Base-by-base conservation (phyloP, 306 rosid genomes). In the Potentilla sterilis region DNA sequence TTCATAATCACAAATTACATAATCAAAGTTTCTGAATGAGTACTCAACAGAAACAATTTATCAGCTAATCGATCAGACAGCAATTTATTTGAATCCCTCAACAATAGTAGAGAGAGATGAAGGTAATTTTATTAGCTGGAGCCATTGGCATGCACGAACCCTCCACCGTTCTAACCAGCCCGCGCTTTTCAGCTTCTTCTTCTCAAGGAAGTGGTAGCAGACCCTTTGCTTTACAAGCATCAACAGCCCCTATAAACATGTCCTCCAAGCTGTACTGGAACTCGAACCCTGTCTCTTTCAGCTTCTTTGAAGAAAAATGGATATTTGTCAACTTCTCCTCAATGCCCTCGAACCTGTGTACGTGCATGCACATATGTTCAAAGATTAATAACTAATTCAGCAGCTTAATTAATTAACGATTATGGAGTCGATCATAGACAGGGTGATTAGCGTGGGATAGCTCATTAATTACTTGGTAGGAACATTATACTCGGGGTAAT, bases 381-480 rank as follows among this genome's bases (percentile, higher is more conserved):
- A 42, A 63, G 35, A 9, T 12, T 18, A 46, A 68, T 12, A 21
- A 43, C 16, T 24, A 14, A 42, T 68, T 24, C 1, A 44, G 2
- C 12, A 21, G 3, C 24, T 24, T 48, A 48, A 59, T 1, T 28
- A 24, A 55, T 37, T 2, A 37, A 28, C 28, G 34, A 55, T 55
- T 18, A 51, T 16, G 6, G 2, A 52, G 24, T 52, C 10, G 22
- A 24, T n/a, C 4, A 28, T 13, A 37, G 1, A 12, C 54, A 71
- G 44, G 44, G 32, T 48, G 5, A 2, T 14, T 18, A n/a, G 28
- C 5, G 13, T 54, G 11, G 13, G 12, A 7, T 54, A 0, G 22
- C 3, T 14, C 65, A 87, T 81, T 87, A 91, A n/a, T 2, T 87
- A 91, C 97, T 85, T 88, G 14, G 83, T 88, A n/a, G 96, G 90